Percentiles rank a stretch among this genome's conserved stretches.
phyloP scores from a whole-genome alignment of 306 rosid species.

The Vigna unguiculata region DNA sequence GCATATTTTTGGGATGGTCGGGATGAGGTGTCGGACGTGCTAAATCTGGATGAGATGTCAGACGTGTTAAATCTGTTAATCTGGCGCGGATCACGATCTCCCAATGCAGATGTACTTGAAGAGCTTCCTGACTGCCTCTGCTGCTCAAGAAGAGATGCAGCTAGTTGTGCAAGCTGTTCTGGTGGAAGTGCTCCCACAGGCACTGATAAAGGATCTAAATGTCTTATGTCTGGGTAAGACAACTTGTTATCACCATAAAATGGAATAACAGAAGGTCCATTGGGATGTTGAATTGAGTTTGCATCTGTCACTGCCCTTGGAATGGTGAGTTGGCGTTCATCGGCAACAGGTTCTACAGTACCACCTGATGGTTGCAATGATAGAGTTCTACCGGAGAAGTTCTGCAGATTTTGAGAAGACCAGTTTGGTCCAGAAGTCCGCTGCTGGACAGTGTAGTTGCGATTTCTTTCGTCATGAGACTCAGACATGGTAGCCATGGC shows the following conservation, averaged over 20 bases:
- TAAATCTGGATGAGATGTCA: constrained; percentile 49
- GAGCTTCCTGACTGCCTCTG: constrained; percentile 68
- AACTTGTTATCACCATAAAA: constrained; percentile 47
- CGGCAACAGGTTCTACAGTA: constrained; percentile 54
- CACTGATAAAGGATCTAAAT: constrained; percentile 52
- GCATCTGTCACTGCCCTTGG: constrained; percentile 54
- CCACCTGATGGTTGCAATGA: constrained; percentile 51
- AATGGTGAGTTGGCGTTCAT: constrained; percentile 51
- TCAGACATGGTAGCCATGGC: constrained; percentile 48
- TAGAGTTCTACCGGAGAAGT: constrained; percentile 53
- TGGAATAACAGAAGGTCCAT: constrained; percentile 60
- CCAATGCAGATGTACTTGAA: constrained; percentile 38
- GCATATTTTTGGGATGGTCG: constrained; percentile 59
- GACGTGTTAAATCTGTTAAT: constrained; percentile 51
- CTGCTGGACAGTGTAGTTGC: constrained; percentile 60
- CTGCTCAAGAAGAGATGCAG: constrained; percentile 80
- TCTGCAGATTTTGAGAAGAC: constrained; percentile 62
- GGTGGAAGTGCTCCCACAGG: constrained; percentile 65
- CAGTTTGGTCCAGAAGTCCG: constrained; percentile 57
- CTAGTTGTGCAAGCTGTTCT: constrained; percentile 83
- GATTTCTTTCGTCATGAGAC: constrained; percentile 59
- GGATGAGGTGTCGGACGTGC: constrained; percentile 52
- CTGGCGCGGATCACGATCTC: constrained; percentile 69
- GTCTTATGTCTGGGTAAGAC: constrained; percentile 53
- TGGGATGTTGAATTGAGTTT: constrained; percentile 48